Base-by-base conservation (phyloP, 2,329 filamentous ascomycete genomes). In the Cylindrodendrum hubeiense region DNA sequence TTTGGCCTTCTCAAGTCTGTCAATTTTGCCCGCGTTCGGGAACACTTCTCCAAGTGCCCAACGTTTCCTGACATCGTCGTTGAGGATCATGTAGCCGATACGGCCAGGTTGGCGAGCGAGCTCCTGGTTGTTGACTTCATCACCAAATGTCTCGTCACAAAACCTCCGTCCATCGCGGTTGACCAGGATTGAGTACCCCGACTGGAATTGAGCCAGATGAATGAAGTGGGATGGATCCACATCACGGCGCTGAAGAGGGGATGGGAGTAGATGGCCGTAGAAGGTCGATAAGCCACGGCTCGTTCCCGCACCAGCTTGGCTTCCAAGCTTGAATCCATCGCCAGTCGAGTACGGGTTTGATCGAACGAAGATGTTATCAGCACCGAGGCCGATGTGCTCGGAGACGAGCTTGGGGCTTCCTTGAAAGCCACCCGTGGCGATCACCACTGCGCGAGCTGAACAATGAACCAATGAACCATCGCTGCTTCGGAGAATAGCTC, bases 101-200 rank as follows among this genome's bases (percentile, higher is more conserved):
- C 62, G 56, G 4, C 50, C 52, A 3, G 57, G 65, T 37, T 67
- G 62, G 9, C 50, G 65, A 7, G 65, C 62, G 10, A 67, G 61
- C 5, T 67, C 65, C 15, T 67, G 62, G 50, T 67, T 67, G 47
- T 67, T 67, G 26, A 67, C 65, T 37, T 67, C 65, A 5, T 65
- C 65, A 3, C 65, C 65, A 4, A 65, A 62, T n/a, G 65, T 67
- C 39, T 67, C 65, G 19, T 67, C 65, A 21, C 65, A 67, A 56
- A 67, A 67, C 15, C 65, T 44, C 13, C 43, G 53, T 1, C 65
- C 65, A 1, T 60, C 30, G 13, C 57, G 44, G 24, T 67, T 67
- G 17, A 67, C 65, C 2, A 67, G 47, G 2, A 67, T 26, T 1
- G 65, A 65, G 19, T 67, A 65, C 5, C 65, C 65, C 2, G 65